Evolutionary conservation across 2,329 filamentous ascomycete genomes (phyloP).

Genomic region (Ophiostoma sp.): DNA sequence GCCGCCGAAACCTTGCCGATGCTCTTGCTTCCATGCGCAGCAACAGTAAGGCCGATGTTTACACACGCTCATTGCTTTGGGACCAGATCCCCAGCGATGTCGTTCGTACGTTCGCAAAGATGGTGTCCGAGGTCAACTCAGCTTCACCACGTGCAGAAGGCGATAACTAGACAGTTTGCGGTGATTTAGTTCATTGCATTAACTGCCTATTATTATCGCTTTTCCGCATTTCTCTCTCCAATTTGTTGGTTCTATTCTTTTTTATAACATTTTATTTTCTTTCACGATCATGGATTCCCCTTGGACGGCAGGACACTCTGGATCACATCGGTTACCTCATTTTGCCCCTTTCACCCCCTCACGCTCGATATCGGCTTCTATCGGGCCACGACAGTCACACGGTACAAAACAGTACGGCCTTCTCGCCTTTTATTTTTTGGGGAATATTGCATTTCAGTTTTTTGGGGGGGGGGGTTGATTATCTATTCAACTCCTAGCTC

Average conservation of each 20-base stretch:
- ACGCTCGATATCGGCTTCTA: not conserved
- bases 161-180: conserved; percentile 15
- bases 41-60: conserved; percentile 76
- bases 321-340: not conserved
- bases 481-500: not conserved
- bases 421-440: not conserved
- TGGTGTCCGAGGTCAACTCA: conserved; percentile 70
- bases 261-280: not conserved
- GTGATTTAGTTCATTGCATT: conserved; percentile 6
- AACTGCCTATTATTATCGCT: conserved; percentile 16
- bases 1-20: conserved; percentile 71
- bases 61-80: conserved; percentile 88
- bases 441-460: conserved; percentile 12
- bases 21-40: conserved; percentile 74
- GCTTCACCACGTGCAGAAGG: conserved; percentile 16
- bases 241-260: not conserved
- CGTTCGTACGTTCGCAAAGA: conserved; percentile 84
- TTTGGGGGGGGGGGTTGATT: too few relatives aligned
- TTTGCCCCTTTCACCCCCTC: not conserved
- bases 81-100: conserved; percentile 90
- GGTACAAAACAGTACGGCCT: conserved; percentile 15
- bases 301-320: conserved; percentile 5
- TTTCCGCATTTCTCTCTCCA: not conserved
- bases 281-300: conserved; percentile 5
- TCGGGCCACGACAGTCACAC: conserved; percentile 11